These are phyloP conservation scores for Rhynchosporium graminicola DNA, from an alignment of 2,329 filamentous ascomycete species.

Conservation along the genomic window DNA sequence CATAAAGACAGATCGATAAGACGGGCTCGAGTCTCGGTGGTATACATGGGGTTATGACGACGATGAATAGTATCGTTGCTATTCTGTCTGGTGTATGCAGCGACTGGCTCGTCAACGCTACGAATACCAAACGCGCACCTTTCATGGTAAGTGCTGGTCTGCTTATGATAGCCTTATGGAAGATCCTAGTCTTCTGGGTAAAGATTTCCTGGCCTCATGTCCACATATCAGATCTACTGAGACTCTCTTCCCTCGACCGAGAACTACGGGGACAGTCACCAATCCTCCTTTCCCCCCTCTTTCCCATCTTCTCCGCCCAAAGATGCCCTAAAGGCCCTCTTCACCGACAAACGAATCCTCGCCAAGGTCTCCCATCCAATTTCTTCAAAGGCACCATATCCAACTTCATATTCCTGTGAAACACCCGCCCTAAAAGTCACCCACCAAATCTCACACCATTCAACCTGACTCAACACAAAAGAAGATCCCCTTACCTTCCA, in stretches of 20 bases:
- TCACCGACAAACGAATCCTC: conserved; percentile 50
- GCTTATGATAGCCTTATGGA: conserved; percentile 46
- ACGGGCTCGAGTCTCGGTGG: conserved; percentile 48
- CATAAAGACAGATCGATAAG: conserved; percentile 48
- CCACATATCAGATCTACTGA: not conserved
- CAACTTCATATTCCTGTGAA: conserved; percentile 63
- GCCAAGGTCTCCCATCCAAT: conserved; percentile 54
- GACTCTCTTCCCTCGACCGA: conserved; percentile 44
- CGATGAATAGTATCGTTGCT: conserved; percentile 56
- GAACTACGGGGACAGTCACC: conserved; percentile 48
- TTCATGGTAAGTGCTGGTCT: conserved; percentile 50
- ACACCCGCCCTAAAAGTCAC: conserved; percentile 54
- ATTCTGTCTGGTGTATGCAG: conserved; percentile 55
- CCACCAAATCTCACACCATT: conserved; percentile 29
- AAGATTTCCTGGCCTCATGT: conserved; percentile 23
- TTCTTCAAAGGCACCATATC: conserved; percentile 64
- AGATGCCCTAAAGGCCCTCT: conserved; percentile 29
- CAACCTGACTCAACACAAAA: too few relatives aligned
- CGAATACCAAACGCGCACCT: conserved; percentile 53
- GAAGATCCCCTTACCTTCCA: conserved; percentile 43
- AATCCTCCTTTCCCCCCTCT: conserved; percentile 6
- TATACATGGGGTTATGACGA: conserved; percentile 55
- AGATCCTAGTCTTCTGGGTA: conserved; percentile 52
- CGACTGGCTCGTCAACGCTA: conserved; percentile 50
- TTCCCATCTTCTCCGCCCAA: conserved; percentile 23